Conservation (phyloP, 805 yeast genomes). For the Brettanomyces anomalus region DNA sequence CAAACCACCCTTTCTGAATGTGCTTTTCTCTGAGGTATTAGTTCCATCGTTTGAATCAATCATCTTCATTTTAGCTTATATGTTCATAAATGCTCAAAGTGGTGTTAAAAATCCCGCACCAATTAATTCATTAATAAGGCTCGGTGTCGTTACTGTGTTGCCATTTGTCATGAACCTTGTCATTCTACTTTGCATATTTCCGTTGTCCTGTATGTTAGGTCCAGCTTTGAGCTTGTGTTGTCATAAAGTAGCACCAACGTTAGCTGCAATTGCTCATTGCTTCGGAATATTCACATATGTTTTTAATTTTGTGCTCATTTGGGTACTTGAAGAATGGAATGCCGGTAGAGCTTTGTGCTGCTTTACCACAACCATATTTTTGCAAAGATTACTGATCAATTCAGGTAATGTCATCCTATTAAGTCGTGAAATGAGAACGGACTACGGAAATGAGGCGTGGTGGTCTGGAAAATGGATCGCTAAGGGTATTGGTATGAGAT, state of each 20-base stretch:
- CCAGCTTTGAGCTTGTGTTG: slow-evolving; percentile 28
- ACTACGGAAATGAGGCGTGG: slow-evolving; percentile 38
- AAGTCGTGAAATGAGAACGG: slow-evolving; percentile 34
- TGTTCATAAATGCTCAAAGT: slow-evolving; percentile 78
- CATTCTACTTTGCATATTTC: slow-evolving; percentile 25
- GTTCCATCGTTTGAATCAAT: slow-evolving; percentile 65
- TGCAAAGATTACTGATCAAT: slow-evolving; percentile 30
- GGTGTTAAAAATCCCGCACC: slow-evolving; percentile 53
- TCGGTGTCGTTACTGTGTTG: slow-evolving; percentile 40
- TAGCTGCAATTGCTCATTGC: slow-evolving; percentile 34
- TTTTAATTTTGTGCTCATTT: slow-evolving; percentile 27
- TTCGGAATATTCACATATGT: slow-evolving; percentile 27
- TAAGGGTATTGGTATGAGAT: slow-evolving; percentile 28
- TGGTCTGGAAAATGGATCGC: slow-evolving; percentile 45
- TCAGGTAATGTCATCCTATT: slow-evolving; percentile 25
- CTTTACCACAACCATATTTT: slow-evolving; percentile 27
- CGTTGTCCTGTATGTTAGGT: slow-evolving; percentile 30
- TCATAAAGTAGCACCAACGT: slow-evolving; percentile 24
- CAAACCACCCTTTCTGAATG: slow-evolving; percentile 70
- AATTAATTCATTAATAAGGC: slow-evolving; percentile 53
- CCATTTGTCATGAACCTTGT: slow-evolving; percentile 38
- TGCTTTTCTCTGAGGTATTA: slow-evolving; percentile 71
- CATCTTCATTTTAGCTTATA: slow-evolving; percentile 61
- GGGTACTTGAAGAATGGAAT: slow-evolving; percentile 35
- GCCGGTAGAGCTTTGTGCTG: slow-evolving; percentile 31